Evolutionary conservation across 352 stramenopile species (phyloP), one percentile per base, ranked within the genome.

Genomic region (Phytophthora quininea): DNA sequence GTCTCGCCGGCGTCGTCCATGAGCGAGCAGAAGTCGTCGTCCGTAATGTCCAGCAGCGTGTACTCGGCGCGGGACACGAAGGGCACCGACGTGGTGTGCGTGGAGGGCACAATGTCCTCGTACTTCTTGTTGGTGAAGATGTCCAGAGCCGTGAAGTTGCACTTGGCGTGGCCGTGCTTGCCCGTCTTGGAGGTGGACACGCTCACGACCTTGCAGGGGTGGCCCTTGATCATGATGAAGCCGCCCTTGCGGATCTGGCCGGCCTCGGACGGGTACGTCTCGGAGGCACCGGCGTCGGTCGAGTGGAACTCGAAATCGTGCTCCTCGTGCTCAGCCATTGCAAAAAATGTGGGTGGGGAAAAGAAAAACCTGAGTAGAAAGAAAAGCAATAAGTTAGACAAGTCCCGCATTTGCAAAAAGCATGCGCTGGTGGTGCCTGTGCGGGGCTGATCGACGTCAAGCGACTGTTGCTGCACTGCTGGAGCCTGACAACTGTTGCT

Each of bases 51-150:
- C 58, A 99, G 93, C 54, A 99, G 91, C 73, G 98, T 98, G 90
- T 96, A 99, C 70, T 99, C 97, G 50, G 88, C 86, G 76, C 96
- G 95, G 61, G 89, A 96, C 62, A 99, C 97, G 74, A 99, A 98
- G 54, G 98, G 98, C 68, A 99, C 97, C 67, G 93, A 98, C 71
- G 96, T 99, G 78, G 92, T 98, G 90, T 99, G 98, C 62, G 98
- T 98, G 71, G 98, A 99, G 57, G 97, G 97, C 73, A 99, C 96
- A 84, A 99, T 99, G 90, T 99, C 98, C 81, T 99, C 97, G 67
- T 98, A 93, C 95, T 99, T 99, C 91, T 99, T 99, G 81, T 98
- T 98, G 58, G 96, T 99, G 93, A 99, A 99, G 83, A 99, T 99
- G 88, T 99, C 97, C 37, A 97, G 88, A 63, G 97, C 97, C 69